Conservation (phyloP, 169 alveolate genomes). For the Babesia caballi region DNA sequence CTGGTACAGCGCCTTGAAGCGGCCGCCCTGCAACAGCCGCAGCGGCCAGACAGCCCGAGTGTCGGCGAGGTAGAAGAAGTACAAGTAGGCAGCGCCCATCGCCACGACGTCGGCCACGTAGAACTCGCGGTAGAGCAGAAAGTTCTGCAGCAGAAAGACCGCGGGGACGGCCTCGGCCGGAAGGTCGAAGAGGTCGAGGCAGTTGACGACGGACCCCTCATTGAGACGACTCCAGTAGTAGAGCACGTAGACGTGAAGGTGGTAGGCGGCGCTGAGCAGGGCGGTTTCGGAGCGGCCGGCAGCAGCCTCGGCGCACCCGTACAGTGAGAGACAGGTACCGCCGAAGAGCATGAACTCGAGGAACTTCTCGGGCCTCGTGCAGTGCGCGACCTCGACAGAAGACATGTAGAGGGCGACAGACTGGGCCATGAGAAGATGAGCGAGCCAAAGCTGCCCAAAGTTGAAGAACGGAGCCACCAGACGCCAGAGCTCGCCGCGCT, state of each 20-base stretch:
- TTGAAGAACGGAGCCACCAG: slow-evolving; percentile 70
- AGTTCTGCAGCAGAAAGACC: slow-evolving; percentile 70
- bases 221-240: slow-evolving; percentile 77
- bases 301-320: slow-evolving; percentile 59
- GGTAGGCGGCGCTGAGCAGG: slow-evolving; percentile 59
- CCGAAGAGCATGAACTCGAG: slow-evolving; percentile 70
- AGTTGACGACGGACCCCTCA: slow-evolving; percentile 73
- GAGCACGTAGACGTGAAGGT: slow-evolving; percentile 67
- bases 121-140: slow-evolving; percentile 64
- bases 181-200: slow-evolving; percentile 68
- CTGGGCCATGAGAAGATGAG: slow-evolving; percentile 66
- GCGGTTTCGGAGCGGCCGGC: slow-evolving; percentile 35
- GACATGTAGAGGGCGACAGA: slow-evolving; percentile 71
- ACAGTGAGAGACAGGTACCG: slow-evolving; percentile 41
- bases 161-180: slow-evolving; percentile 74
- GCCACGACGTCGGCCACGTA: slow-evolving; percentile 57
- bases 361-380: slow-evolving; percentile 71
- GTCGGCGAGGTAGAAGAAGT: slow-evolving; percentile 42
- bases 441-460: slow-evolving; percentile 73
- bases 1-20: slow-evolving; percentile 17
- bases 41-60: slow-evolving; percentile 26
- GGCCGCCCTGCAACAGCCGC: neutral
- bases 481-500: slow-evolving; percentile 73
- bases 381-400: slow-evolving; percentile 70
- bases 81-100: slow-evolving; percentile 32